phyloP scores from a whole-genome alignment of 75 land plant genomes.

The Isoetes taiwanensis region DNA sequence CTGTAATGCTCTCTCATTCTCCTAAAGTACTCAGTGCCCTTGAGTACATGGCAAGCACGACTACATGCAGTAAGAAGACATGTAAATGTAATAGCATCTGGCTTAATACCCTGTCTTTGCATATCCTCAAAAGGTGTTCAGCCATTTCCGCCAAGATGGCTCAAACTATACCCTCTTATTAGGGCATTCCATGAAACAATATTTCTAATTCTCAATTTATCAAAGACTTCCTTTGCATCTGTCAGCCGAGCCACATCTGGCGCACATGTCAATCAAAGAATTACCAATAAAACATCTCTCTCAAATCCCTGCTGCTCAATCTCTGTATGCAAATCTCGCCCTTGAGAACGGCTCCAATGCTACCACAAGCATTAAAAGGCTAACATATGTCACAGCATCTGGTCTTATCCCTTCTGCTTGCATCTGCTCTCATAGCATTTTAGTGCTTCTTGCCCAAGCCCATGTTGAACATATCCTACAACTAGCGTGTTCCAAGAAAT shows the following conservation, averaged over 20 bases:
- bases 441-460: not conserved
- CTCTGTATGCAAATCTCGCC: not conserved
- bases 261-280: not conserved
- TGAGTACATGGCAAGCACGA: not conserved
- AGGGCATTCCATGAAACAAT: not conserved
- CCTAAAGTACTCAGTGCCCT: not conserved
- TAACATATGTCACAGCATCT: not conserved
- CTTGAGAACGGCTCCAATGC: not conserved
- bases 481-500: not conserved
- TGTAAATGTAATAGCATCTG: not conserved
- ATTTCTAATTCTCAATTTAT: not conserved
- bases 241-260: constrained; percentile 2
- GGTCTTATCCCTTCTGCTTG: not conserved
- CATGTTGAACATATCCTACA: not conserved
- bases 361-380: not conserved
- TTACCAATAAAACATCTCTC: not conserved
- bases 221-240: constrained; percentile 4
- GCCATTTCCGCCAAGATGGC: not conserved
- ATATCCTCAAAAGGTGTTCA: not conserved
- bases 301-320: not conserved
- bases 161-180: not conserved
- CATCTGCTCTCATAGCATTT: not conserved
- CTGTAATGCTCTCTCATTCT: not conserved
- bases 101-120: not conserved
- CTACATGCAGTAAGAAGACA: not conserved